Evolutionary conservation across 2,329 filamentous ascomycete species (phyloP), one percentile per base, ranked within the genome.

Genomic region (Microsporum audouinii): DNA sequence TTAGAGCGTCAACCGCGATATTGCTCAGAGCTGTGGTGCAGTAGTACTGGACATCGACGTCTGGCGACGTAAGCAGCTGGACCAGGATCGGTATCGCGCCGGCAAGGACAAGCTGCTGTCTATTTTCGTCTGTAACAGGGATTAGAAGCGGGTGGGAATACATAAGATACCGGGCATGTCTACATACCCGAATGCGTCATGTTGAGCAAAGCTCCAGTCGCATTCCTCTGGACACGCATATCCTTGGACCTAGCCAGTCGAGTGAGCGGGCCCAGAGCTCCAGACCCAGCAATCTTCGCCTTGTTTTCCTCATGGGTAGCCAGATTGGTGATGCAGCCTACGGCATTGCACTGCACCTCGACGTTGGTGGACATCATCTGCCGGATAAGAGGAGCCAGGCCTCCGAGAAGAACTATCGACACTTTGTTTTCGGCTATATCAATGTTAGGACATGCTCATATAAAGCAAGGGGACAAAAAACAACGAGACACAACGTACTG

Each of bases 221-320:
- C 94, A 75, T 99, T 99, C 66, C 94, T 84, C 77, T 99, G 94
- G 56, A 99, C 94, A 61, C 94, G 86, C 94, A 97, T 97, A 70
- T 99, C 94, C 75, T 95, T 92, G 27, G 94, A 97, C 76, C 96
- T 97, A 64, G 94, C 94, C 62, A 99, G 79, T 65, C 89, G 84
- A 53, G 94, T 99, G 67, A 99, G 79, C 6, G 94, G 94, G 5
- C 88, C 89, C 61, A 99, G 81, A 60, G 94, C 94, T 62, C 94
- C 94, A 2, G 94, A 99, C 64, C 90, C 85, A 67, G 94, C 94
- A 73, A 99, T 99, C 78, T 95, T 96, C 62, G 94, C 91, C 78
- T 99, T 99, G 79, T 99, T 99, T 68, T 97, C 94, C 77, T 99
- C 94, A 71, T 99, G 94, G 2, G 94, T 99, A 60, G 94, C 94